These are phyloP conservation scores for Takashimella tepidaria DNA, from an alignment of 1,284 basidiomycete species.

Conservation along the genomic window DNA sequence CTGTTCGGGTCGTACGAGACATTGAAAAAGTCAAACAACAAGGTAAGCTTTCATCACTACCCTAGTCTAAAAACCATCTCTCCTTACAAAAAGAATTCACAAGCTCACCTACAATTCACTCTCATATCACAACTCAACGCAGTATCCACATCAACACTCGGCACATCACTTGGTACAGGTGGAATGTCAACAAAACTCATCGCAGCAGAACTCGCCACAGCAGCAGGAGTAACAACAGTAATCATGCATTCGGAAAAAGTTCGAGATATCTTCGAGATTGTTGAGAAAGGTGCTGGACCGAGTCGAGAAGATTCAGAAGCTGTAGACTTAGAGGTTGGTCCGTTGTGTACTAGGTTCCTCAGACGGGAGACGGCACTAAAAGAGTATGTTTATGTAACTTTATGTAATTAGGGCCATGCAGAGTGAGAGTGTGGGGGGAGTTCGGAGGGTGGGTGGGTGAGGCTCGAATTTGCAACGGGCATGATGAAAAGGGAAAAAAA, in stretches of 20 bases:
- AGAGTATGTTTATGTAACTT: constrained; percentile 59
- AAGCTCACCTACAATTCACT: background rate
- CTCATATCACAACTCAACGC: background rate
- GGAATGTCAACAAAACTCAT: constrained; percentile 99
- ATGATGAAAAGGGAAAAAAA: background rate
- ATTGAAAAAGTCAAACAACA: constrained; percentile 72
- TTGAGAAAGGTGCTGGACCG: constrained; percentile 53
- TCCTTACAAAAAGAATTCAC: background rate
- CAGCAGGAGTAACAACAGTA: constrained; percentile 90
- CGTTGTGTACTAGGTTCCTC: constrained; percentile 79
- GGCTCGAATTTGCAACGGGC: no score
- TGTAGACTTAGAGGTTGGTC: constrained; percentile 28
- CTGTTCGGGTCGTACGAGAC: constrained; percentile 76
- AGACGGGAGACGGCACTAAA: constrained; percentile 69
- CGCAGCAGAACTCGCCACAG: constrained; percentile 94
- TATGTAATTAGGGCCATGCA: background rate
- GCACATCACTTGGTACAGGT: constrained; percentile 89
- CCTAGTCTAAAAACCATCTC: no score
- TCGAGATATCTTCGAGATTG: constrained; percentile 71
- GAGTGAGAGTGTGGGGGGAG: background rate
- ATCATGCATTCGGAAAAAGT: constrained; percentile 80
- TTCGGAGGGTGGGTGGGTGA: no score
- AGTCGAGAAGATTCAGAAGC: constrained; percentile 25
- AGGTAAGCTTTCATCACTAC: constrained; percentile 61
- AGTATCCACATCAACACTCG: constrained; percentile 89